A percentile compares a stretch with the other conserved stretches of the same genome.
phyloP scores from a whole-genome alignment of 1,284 basidiomycete genomes.

The Puccinia brachypodii region DNA sequence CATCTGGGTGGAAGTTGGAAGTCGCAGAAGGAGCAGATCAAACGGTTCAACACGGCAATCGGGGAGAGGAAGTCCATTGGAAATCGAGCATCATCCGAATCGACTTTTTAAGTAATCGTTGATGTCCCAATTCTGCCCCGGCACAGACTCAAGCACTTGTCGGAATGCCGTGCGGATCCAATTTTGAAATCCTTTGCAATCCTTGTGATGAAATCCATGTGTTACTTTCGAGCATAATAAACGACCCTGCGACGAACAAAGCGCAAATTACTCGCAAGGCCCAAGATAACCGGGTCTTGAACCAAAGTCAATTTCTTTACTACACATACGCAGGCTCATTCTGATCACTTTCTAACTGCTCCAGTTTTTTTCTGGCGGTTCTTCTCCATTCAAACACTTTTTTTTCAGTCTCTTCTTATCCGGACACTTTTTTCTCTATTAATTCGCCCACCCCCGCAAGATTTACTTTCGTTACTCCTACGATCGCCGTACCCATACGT shows the following conservation, averaged over 20 bases:
- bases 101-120: not conserved
- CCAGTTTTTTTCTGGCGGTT: no score
- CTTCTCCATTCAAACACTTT: not conserved
- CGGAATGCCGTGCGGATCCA: not conserved
- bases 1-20: not conserved
- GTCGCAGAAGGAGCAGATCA: not conserved
- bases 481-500: not conserved
- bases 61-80: not conserved
- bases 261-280: not conserved
- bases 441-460: not conserved
- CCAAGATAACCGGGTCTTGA: not conserved
- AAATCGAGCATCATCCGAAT: not conserved
- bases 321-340: not conserved
- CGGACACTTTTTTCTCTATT: not conserved
- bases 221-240: not conserved
- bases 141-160: not conserved
- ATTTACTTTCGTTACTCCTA: not conserved
- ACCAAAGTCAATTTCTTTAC: not conserved
- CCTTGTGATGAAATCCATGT: no score
- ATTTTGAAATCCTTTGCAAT: not conserved
- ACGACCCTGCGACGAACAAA: not conserved
- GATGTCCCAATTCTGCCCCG: not conserved
- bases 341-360: no score
- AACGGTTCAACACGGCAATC: not conserved
- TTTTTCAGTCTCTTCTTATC: not conserved